A percentile compares a stretch with the other conserved stretches of the same genome.
These are phyloP conservation scores for Balakata baccata DNA, from an alignment of 345 rosid species.

Conservation along the genomic window DNA sequence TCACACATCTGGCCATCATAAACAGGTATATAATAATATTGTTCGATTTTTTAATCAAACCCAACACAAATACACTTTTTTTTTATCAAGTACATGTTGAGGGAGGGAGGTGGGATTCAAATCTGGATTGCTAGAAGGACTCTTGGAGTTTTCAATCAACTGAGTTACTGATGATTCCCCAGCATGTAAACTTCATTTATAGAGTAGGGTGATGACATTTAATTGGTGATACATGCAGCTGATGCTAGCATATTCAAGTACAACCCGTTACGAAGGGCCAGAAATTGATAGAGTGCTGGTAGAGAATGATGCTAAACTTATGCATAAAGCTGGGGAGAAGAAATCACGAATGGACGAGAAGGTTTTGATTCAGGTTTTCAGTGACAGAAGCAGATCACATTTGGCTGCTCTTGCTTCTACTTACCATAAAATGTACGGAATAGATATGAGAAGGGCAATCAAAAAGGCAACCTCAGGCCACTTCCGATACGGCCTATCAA, in stretches of 20 bases:
- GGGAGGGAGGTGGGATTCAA: too few species aligned
- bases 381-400: slow-evolving; percentile 62
- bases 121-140: too few species aligned
- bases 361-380: slow-evolving; percentile 45
- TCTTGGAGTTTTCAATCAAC: too few species aligned
- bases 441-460: slow-evolving; percentile 48
- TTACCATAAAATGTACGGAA: slow-evolving; percentile 38
- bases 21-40: slow-evolving; percentile 26
- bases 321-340: slow-evolving; percentile 37
- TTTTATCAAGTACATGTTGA: too few species aligned
- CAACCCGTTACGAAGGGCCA: slow-evolving; percentile 66
- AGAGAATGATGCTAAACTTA: slow-evolving; percentile 51
- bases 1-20: slow-evolving; percentile 48
- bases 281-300: slow-evolving; percentile 44
- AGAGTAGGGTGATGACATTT: background rate
- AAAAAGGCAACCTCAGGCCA: slow-evolving; percentile 47
- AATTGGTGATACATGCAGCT: slow-evolving; percentile 17
- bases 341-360: slow-evolving; percentile 39
- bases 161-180: too few species aligned
- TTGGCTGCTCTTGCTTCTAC: slow-evolving; percentile 42
- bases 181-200: too few species aligned
- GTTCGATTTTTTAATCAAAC: background rate
- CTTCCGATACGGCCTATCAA: slow-evolving; percentile 46
- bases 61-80: too few species aligned
- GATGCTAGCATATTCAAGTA: slow-evolving; percentile 49